Evolutionary conservation across 1,139 yeast species (phyloP), one percentile per base, ranked within the genome.

Genomic region (Geotrichum cucujoidarum): DNA sequence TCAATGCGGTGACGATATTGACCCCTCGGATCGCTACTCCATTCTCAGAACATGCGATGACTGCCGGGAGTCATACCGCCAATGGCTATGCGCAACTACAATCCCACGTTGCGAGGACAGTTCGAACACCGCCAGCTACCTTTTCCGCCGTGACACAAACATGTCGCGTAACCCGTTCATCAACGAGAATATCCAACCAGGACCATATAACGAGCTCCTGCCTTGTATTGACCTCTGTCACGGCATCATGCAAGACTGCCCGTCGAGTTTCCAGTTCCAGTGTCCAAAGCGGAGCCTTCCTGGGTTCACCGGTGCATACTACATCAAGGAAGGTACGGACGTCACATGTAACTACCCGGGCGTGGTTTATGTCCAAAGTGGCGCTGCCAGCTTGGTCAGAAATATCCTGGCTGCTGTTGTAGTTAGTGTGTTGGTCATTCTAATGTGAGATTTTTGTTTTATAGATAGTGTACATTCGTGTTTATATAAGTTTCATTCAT

Each of bases 81-180:
- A 83, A 59, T 92, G 98, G 98, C 72, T 92, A 17, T 92, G 98
- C 67, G 76, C 95, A 0, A 88, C 87, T 4, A 73, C 89, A 0
- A 85, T 92, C n/a, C 97, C 98, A 0, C 70, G 97, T 31, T 92
- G 98, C 60, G 73, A 83, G 1, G 74, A 70, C 47, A 62, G 65
- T 62, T 70, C 84, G 0, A 61, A 65, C 1, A 64, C 75, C 27
- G 63, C 72, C 4, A 60, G 74, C 0, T 80, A 77, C 14, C 78
- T 80, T 60, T 64, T 65, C 27, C 56, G 61, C 27, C 72, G 95
- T 32, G 66, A 68, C 2, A 66, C 66, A 1, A 74, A 74, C n/a
- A 64, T 70, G 6, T 81, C 87, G 7, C 72, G 98, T 51, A 87
- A 77, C 57, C 69, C 68, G 6, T 78, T 77, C 56, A 74, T 90